Percentiles rank a stretch among this genome's conserved stretches.
Conservation (phyloP, 176 grass and related monocot genomes). For the Thalia dealbata region DNA sequence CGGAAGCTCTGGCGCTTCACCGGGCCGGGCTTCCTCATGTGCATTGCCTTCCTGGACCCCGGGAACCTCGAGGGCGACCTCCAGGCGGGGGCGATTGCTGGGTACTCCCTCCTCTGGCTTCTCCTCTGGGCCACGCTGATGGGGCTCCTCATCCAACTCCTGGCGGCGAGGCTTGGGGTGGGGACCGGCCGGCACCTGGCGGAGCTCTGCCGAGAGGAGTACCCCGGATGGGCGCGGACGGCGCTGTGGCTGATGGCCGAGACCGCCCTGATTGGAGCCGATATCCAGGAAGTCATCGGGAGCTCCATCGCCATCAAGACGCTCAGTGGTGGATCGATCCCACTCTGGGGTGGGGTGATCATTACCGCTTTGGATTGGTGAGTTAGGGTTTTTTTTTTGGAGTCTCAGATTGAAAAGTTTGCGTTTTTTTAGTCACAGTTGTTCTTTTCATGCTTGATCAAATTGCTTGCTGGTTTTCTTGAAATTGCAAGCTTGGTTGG, state of each 20-base stretch:
- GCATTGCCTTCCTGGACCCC: conserved; percentile 86
- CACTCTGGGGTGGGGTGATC: conserved; percentile 82
- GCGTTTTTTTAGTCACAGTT: no score
- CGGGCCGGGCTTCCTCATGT: conserved; percentile 83
- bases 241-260: conserved; percentile 83
- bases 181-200: conserved; percentile 77
- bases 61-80: conserved; percentile 88
- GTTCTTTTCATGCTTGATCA: neutral
- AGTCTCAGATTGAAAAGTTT: neutral
- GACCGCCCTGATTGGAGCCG: conserved; percentile 67
- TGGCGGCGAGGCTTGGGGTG: conserved; percentile 74
- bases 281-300: conserved; percentile 95
- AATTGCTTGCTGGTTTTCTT: neutral
- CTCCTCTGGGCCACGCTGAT: conserved; percentile 78
- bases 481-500: neutral
- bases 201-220: conserved; percentile 80
- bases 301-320: conserved; percentile 93
- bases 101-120: conserved; percentile 80
- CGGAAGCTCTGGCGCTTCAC: conserved; percentile 87
- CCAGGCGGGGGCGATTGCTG: conserved; percentile 75
- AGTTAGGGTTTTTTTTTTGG: neutral
- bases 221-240: conserved; percentile 53
- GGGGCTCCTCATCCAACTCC: conserved; percentile 69
- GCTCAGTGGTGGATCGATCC: conserved; percentile 51
- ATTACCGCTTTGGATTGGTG: conserved; percentile 82